phyloP scores from a whole-genome alignment of 805 yeast species.

The Scheffersomyces amazonensis region DNA sequence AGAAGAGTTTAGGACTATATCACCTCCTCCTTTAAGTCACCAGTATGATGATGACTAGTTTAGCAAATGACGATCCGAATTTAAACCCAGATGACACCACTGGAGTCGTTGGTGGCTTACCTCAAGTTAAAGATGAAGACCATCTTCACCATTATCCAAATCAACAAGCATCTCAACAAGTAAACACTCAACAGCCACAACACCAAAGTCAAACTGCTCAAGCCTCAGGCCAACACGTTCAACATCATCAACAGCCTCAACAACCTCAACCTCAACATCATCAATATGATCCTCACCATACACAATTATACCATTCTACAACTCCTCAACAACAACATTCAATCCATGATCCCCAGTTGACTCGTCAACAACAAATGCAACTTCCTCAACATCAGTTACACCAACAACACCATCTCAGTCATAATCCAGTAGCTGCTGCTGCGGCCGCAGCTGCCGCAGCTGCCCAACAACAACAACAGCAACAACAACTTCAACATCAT shows the following conservation, averaged over 20 bases:
- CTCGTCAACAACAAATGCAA: conserved; percentile 5
- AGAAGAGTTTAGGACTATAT: no score
- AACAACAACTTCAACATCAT: conserved; percentile 11
- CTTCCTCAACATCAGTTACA: conserved; percentile 2
- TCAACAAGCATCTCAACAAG: conserved; percentile 1
- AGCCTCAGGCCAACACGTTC: conserved; percentile 2
- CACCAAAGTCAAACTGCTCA: conserved; percentile 4
- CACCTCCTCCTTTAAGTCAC: no score
- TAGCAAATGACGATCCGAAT: not conserved
- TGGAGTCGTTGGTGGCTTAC: conserved; percentile 12
- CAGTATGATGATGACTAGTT: not conserved
- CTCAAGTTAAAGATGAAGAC: conserved; percentile 12
- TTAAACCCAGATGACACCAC: conserved; percentile 1
- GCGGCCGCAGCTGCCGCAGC: not conserved
- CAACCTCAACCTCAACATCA: conserved; percentile 3
- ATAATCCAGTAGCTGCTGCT: not conserved
- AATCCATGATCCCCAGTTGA: conserved; percentile 3
- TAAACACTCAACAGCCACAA: conserved; percentile 6
- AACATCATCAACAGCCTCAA: conserved; percentile 7
- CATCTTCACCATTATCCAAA: conserved; percentile 5
- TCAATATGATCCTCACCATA: conserved; percentile 3
- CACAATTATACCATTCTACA: conserved; percentile 1
- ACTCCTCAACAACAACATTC: conserved; percentile 3
- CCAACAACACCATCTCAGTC: conserved; percentile 1
- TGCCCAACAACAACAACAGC: conserved; percentile 4